Evolutionary conservation across 148 eudicot genomes (phyloP), one percentile per base, ranked within the genome.

Genomic region (Gaultheria prostrata): DNA sequence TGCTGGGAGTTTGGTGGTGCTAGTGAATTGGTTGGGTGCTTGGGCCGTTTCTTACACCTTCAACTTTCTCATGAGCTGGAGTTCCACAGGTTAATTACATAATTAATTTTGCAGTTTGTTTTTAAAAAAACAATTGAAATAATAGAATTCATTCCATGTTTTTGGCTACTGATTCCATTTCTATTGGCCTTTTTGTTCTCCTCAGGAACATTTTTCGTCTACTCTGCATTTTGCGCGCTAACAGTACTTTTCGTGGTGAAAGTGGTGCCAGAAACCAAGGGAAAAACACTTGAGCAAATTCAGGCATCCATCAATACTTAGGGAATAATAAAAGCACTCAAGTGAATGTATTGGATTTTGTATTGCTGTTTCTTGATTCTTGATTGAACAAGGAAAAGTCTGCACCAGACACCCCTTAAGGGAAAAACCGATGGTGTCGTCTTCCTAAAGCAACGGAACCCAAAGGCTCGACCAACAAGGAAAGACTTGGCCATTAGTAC

Each of bases 51-150:
- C 98, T 10, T 95, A 90, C 88, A 91, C 98, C 39, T 95, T 92
- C 91, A 94, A 94, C 89, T 95, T 92, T 86, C 90, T 94, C 82
- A 90, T 93, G 91, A 89, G 84, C 85, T 95, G 98, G 98, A 95
- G 98, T 78, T 81, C 87, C 1, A 83, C 92, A 28, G 98, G 98
- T 39, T 39, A 39, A 39, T 94, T 14, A 49, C 33, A 50, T 77
- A 77, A 10, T 63, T 63, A 39, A 39, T 63, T 49, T 24, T 26
- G 14, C 32, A 24, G 9, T n/a, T 10, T 26, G 4, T 10, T 65
- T 65, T 65, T 30, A 65, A 0, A 63, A 63, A 65, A 26, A n/a
- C 28, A 39, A 21, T n/a, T 20, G 28, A 3, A 24, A 26, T 65
- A 26, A 12, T 65, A 39, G 43, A 39, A 48, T 48, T 48, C 56